Evolutionary conservation across 1,139 yeast species (phyloP).

Genomic region (Kodamaea alishanica): DNA sequence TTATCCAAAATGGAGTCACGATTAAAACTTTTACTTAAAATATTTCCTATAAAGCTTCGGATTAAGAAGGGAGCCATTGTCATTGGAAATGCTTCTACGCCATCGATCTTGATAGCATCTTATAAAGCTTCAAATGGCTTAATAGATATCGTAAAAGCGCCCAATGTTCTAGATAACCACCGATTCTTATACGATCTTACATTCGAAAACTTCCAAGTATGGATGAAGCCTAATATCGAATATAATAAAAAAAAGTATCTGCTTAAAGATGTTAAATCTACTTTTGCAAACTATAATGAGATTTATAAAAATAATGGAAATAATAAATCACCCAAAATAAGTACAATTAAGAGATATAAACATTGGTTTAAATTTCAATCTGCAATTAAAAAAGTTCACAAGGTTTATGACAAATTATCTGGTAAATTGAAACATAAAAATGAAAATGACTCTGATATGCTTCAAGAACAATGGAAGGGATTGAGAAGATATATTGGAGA

Average conservation of each 20-base stretch:
- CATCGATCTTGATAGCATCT: constrained; percentile 64
- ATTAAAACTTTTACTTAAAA: constrained; percentile 23
- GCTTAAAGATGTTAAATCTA: background rate
- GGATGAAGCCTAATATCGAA: constrained; percentile 66
- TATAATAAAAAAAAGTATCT: constrained; percentile 27
- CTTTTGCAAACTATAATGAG: too few relatives aligned
- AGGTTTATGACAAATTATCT: constrained; percentile 2
- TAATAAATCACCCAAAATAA: constrained; percentile 6
- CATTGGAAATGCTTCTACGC: constrained; percentile 75
- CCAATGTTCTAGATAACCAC: constrained; percentile 52
- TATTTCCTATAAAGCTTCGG: constrained; percentile 56
- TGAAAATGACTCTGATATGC: constrained; percentile 5
- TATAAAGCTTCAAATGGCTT: constrained; percentile 55
- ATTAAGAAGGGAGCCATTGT: constrained; percentile 71
- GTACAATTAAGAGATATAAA: constrained; percentile 21
- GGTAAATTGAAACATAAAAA: constrained; percentile 1
- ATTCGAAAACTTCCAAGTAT: constrained; percentile 51
- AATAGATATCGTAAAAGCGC: constrained; percentile 54
- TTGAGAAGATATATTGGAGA: constrained; percentile 42
- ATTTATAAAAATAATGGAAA: background rate
- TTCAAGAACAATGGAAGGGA: constrained; percentile 35
- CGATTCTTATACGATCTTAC: constrained; percentile 42
- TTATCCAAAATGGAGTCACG: constrained; percentile 1
- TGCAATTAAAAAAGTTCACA: constrained; percentile 12
- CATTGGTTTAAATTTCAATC: constrained; percentile 23